Evolutionary conservation across 352 stramenopile species (phyloP).

Genomic region (Pythium brassicae): DNA sequence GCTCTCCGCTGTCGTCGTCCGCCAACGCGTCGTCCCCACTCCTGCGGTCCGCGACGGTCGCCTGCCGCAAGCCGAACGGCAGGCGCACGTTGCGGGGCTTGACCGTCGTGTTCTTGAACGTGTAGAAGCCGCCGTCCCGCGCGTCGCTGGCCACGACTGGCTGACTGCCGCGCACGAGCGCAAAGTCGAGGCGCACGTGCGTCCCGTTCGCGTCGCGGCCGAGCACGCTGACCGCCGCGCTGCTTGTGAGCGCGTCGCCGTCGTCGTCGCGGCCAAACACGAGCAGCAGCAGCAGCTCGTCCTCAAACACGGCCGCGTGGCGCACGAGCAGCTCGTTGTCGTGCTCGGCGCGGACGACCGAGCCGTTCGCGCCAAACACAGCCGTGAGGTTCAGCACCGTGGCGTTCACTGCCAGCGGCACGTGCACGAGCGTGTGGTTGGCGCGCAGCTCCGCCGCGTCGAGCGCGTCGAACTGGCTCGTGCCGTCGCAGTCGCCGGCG

Average conservation of each 20-base stretch:
- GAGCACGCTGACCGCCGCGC: slow-evolving; percentile 37
- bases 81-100: slow-evolving; percentile 50
- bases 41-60: slow-evolving; percentile 29
- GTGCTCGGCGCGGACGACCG: slow-evolving; percentile 45
- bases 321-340: slow-evolving; percentile 69
- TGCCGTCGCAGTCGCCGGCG: slow-evolving; percentile 67
- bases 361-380: slow-evolving; percentile 61
- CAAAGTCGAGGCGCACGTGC: slow-evolving; percentile 42
- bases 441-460: slow-evolving; percentile 31
- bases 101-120: slow-evolving; percentile 65
- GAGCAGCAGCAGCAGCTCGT: slow-evolving; percentile 69
- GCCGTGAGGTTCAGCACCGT: slow-evolving; percentile 63
- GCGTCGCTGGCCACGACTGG: slow-evolving; percentile 16
- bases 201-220: slow-evolving; percentile 36
- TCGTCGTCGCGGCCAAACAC: slow-evolving; percentile 73
- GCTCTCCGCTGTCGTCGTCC: too few species aligned
- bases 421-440: slow-evolving; percentile 66
- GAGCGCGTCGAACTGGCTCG: slow-evolving; percentile 31
- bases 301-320: slow-evolving; percentile 68
- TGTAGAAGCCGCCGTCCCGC: slow-evolving; percentile 38
- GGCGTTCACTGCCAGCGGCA: slow-evolving; percentile 57
- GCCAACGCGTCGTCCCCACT: background rate
- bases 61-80: slow-evolving; percentile 65
- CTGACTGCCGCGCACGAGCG: slow-evolving; percentile 48
- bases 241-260: slow-evolving; percentile 53